Base-by-base conservation (phyloP, 768 basidiomycete genomes). In the Mycena pura region DNA sequence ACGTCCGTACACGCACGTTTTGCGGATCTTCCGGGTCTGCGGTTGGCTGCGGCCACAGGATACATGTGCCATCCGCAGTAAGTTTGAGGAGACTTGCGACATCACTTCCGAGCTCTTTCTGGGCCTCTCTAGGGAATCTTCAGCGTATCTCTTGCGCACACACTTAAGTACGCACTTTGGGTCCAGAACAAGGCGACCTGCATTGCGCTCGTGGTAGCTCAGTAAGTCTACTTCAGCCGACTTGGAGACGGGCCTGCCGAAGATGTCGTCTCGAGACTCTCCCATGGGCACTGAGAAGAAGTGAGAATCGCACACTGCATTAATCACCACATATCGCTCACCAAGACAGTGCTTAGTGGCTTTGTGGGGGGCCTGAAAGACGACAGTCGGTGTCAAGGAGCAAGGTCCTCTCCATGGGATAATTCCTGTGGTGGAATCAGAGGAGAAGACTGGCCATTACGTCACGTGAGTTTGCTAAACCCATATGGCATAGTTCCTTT, bases 41-140 rank as follows among this genome's bases (percentile, higher is more conserved):
- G 1, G 82, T 80, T 2, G 89, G 88, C 66, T 90, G 89, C 19
- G 89, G 89, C 86, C 88, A 90, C 0, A 91, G 79, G 10, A 90
- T 82, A 47, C 80, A 85, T 17, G 76, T 82, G 0, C 88, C 87
- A 56, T 87, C 85, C 17, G 66, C 59, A 5, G 84, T 80, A 7
- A 87, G 75, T 77, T 90, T 90, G 52, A 90, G 76, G 46, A 69
- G 77, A 5, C 81, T 73, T 0, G 87, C 86, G 36, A 87, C 69
- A 4, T 74, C 74, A 22, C 83, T 83, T 10, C 88, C 88, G 46
- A 88, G 83, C 72, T 88, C 88, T 55, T 83, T 73, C 66, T 76
- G 78, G 1, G 89, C 89, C 73, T 91, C 88, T 40, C 85, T 87
- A 17, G 8, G 36, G 19, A 9, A 5, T 31, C 6, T 6, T 44